Base-by-base conservation (phyloP, 371 early-diverging fungal genomes). In the Mucor piriformis region DNA sequence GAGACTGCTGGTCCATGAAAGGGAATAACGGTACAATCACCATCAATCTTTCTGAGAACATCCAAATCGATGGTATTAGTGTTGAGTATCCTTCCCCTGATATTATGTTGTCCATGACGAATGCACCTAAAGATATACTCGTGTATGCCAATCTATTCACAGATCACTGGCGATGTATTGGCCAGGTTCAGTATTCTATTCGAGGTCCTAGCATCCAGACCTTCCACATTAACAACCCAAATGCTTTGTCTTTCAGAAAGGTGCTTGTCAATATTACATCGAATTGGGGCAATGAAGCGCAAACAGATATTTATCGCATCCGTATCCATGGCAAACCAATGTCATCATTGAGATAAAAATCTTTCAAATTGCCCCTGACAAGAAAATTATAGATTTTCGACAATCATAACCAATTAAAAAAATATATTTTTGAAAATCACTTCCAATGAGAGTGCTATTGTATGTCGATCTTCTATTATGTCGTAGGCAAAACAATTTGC, bases 301-400 rank as follows among this genome's bases (percentile, higher is more conserved):
- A 87, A 63, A 93, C 93, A 5, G 92, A 93, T 57, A 57, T 93
- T 48, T 93, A 92, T 63, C 84, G 93, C 16, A 79, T 92, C 37
- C 83, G 92, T 18, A 84, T 89, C 40, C 90, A 92, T 70, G 92
- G 87, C 10, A 67, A 67, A 40, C 55, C 76, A 10, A 33, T 20
- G 1, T 16, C 32, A 32, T 27, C 29, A 4, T 4, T 8, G 1
- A 29, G 29, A 29, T 29, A n/a, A n/a, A n/a, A n/a, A n/a, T n/a
- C n/a, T n/a, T n/a, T n/a, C n/a, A n/a, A n/a, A n/a, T n/a, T n/a
- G n/a, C n/a, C n/a, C n/a, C n/a, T n/a, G n/a, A n/a, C n/a, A n/a
- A 29, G 29, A 29, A 29, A 29, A 29, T 8, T 6, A 29, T 29
- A 8, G 29, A 29, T 29, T 29, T 29, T 29, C 29, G 8, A 29